Conservation (phyloP, 768 basidiomycete genomes). For the Leucogyrophana mollusca region DNA sequence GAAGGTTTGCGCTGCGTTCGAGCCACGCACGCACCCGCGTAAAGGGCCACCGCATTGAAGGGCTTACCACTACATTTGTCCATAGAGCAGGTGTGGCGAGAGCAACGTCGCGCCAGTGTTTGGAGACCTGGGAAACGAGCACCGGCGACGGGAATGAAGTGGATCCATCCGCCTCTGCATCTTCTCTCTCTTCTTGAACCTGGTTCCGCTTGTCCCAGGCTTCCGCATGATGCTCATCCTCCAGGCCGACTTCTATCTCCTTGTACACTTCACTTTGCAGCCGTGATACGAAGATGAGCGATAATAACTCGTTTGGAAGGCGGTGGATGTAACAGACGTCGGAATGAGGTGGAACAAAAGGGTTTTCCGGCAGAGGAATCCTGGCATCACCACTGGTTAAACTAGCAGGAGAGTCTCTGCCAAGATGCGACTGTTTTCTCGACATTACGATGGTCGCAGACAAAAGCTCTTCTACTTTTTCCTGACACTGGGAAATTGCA, state of each 20-base stretch:
- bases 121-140: conserved; percentile 61
- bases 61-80: conserved; percentile 38
- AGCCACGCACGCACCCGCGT: conserved; percentile 45
- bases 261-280: conserved; percentile 34
- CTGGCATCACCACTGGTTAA: too few relatives aligned
- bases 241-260: conserved; percentile 19
- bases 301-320: conserved; percentile 57
- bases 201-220: too few relatives aligned
- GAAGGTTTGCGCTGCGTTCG: conserved; percentile 51
- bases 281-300: conserved; percentile 53
- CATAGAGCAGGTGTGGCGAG: conserved; percentile 56
- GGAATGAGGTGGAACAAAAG: conserved; percentile 43
- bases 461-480: too few relatives aligned
- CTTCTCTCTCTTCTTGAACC: conserved; percentile 2
- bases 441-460: too few relatives aligned
- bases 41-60: conserved; percentile 36
- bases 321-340: conserved; percentile 45
- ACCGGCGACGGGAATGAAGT: conserved; percentile 40
- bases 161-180: conserved; percentile 3
- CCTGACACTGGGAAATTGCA: too few relatives aligned
- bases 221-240: conserved; percentile 29
- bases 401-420: too few relatives aligned
- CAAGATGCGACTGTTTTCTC: too few relatives aligned
- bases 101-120: conserved; percentile 54
- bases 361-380: conserved; percentile 42